phyloP scores from a whole-genome alignment of 1,139 yeast species.

The Geotrichum citri-aurantii region DNA sequence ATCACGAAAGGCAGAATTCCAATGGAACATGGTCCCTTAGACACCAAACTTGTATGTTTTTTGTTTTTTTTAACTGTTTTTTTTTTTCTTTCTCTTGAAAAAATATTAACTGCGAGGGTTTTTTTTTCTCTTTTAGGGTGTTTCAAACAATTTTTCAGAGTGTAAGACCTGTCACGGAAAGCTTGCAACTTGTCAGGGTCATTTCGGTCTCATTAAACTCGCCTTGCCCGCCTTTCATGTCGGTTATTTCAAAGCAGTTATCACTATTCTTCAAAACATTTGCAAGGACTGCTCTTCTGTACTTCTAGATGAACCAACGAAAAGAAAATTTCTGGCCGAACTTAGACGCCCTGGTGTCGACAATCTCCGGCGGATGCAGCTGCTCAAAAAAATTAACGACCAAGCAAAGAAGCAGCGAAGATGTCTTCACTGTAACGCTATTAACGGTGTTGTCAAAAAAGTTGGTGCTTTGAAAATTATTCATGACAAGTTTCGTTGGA shows the following conservation, averaged over 20 bases:
- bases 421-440: conserved; percentile 78
- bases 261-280: conserved; percentile 81
- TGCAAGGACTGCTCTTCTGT: conserved; percentile 87
- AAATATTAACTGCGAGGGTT: no score
- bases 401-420: conserved; percentile 95
- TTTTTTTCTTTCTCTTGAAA: not conserved
- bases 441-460: conserved; percentile 95
- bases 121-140: conserved; percentile 48
- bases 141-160: conserved; percentile 74
- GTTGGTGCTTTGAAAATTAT: conserved; percentile 94
- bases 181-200: conserved; percentile 95
- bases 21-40: conserved; percentile 80
- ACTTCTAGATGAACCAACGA: conserved; percentile 65
- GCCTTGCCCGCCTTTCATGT: conserved; percentile 97
- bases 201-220: conserved; percentile 88
- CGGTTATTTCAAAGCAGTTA: conserved; percentile 90
- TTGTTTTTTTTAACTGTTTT: not conserved
- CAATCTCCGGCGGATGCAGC: conserved; percentile 85
- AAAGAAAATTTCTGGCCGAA: conserved; percentile 64
- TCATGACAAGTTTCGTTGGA: conserved; percentile 94
- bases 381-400: conserved; percentile 73
- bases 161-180: conserved; percentile 91
- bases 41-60: conserved; percentile 58
- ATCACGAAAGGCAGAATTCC: conserved; percentile 80
- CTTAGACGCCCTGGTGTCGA: conserved; percentile 84